phyloP scores from a whole-genome alignment of 495 filamentous ascomycete species.

The Lasiosphaeriaceae sp. region DNA sequence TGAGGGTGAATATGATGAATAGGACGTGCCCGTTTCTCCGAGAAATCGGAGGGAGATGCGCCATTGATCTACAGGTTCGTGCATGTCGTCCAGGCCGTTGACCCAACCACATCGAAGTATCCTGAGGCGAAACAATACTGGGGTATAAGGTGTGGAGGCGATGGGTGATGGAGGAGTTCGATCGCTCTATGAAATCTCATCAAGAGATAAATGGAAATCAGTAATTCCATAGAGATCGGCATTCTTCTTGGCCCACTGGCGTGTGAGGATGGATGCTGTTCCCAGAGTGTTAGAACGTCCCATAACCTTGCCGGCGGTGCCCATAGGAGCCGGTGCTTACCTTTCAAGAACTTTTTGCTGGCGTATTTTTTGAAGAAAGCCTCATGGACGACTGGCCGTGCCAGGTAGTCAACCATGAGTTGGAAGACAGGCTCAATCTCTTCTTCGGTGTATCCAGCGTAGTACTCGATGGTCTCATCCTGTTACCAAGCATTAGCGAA shows the following conservation, averaged over 20 bases:
- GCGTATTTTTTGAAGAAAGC: constrained; percentile 99
- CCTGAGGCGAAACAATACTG: constrained; percentile 21
- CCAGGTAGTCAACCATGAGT: constrained; percentile 93
- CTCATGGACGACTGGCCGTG: constrained; percentile 81
- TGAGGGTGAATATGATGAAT: constrained; percentile 16
- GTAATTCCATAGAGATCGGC: constrained; percentile 43
- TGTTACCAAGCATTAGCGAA: constrained; percentile 33
- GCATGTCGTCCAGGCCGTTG: constrained; percentile 20
- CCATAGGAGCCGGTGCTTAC: constrained; percentile 43
- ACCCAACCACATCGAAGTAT: constrained; percentile 32
- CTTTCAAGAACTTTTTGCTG: constrained; percentile 97
- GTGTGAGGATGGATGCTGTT: constrained; percentile 83
- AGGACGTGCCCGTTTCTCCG: constrained; percentile 9
- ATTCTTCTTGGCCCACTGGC: constrained; percentile 86
- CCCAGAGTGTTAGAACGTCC: constrained; percentile 19
- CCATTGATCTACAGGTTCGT: constrained; percentile 20
- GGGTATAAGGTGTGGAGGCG: constrained; percentile 1
- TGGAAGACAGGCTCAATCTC: constrained; percentile 89
- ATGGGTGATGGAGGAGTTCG: constrained; percentile 1
- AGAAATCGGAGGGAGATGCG: constrained; percentile 17
- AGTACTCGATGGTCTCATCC: constrained; percentile 87
- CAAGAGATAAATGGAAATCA: constrained; percentile 36
- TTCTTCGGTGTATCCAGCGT: constrained; percentile 87
- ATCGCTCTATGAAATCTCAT: constrained; percentile 34
- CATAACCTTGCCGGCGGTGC: constrained; percentile 3